Evolutionary conservation across 208 protist species (phyloP).

Genomic region (Trypanosoma lewisi): DNA sequence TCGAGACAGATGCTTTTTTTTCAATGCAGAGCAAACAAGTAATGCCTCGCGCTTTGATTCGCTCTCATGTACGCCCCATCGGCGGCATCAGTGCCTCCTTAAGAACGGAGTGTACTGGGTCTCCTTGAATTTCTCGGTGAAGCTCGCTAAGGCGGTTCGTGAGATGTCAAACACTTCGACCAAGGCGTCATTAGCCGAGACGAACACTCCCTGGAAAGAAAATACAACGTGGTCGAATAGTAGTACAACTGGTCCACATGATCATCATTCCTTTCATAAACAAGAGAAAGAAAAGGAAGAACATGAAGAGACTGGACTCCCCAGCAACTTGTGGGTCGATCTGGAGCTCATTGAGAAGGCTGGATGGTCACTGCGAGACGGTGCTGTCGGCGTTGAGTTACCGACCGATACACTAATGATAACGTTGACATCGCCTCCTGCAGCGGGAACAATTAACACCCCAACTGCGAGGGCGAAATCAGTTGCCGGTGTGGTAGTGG

Average conservation of each 20-base stretch:
- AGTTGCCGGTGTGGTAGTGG: conserved; percentile 18
- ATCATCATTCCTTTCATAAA: background rate
- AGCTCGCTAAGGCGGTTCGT: conserved; percentile 17
- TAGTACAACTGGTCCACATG: no score
- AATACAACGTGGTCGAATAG: background rate
- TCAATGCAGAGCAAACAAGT: conserved; percentile 41
- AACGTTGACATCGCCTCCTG: background rate
- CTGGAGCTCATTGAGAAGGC: conserved; percentile 9
- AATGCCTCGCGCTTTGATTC: conserved; percentile 40
- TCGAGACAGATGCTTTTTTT: conserved; percentile 3
- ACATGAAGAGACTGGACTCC: background rate
- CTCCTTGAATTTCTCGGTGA: conserved; percentile 25
- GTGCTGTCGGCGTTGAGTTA: conserved; percentile 18
- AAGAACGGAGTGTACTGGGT: conserved; percentile 14
- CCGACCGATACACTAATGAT: background rate
- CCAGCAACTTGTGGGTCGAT: conserved; percentile 27
- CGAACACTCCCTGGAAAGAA: background rate
- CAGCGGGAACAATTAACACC: background rate
- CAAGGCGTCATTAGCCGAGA: no score
- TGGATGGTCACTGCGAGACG: conserved; percentile 16
- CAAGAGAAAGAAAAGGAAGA: background rate
- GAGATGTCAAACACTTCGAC: conserved; percentile 2
- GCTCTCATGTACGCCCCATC: conserved; percentile 26
- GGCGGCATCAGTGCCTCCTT: conserved; percentile 28
- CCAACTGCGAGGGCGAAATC: background rate